phyloP scores from a whole-genome alignment of 2,329 filamentous ascomycete species.

The Alternaria brassicicola region DNA sequence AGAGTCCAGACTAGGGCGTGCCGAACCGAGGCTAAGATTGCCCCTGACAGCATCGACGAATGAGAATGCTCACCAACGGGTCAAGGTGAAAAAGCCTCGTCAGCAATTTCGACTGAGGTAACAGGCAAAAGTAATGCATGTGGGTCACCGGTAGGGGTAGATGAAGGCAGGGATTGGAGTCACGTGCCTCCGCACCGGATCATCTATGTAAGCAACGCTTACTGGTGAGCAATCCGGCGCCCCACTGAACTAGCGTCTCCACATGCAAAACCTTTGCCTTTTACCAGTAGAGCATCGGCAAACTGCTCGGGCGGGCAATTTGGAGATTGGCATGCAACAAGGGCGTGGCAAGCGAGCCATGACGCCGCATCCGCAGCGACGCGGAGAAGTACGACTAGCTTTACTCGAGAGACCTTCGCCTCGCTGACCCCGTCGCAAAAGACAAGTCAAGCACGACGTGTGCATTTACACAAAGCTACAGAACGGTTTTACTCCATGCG shows the following conservation, averaged over 20 bases:
- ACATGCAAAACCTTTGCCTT: too few species aligned
- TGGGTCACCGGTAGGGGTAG: too few species aligned
- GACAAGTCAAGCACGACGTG: not conserved
- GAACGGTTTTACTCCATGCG: constrained; percentile 1
- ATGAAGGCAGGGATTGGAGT: too few species aligned
- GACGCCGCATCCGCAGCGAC: not conserved
- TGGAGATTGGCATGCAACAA: constrained; percentile 5
- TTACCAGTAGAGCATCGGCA: constrained; percentile 16
- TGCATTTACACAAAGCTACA: constrained; percentile 1
- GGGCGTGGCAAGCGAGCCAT: constrained; percentile 5
- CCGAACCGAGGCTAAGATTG: constrained; percentile 30
- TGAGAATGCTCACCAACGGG: constrained; percentile 11
- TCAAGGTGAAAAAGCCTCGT: constrained; percentile 22
- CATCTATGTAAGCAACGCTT: too few species aligned
- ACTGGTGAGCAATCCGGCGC: too few species aligned
- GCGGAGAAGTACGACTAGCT: not conserved
- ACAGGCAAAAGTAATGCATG: too few species aligned
- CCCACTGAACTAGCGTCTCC: too few species aligned
- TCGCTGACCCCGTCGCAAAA: not conserved
- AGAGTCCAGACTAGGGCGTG: constrained; percentile 31
- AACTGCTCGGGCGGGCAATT: constrained; percentile 1
- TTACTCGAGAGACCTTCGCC: not conserved
- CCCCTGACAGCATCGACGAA: constrained; percentile 22
- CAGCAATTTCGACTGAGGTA: constrained; percentile 23
- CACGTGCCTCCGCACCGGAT: too few species aligned